Evolutionary conservation across 2,329 filamentous ascomycete genomes (phyloP).

Genomic region (Penicillium decumbens): DNA sequence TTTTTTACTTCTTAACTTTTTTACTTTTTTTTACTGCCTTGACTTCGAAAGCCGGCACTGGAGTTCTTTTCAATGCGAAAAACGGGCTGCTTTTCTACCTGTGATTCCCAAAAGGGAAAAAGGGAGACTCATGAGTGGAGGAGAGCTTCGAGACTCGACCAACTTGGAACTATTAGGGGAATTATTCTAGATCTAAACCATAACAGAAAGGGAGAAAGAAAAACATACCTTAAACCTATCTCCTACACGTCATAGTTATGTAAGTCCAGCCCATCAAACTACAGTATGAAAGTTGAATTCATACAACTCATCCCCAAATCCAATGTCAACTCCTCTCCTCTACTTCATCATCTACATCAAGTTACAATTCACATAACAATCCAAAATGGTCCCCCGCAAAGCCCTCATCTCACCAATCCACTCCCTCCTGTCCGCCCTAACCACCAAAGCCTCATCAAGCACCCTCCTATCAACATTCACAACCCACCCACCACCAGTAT

Average conservation of each 20-base stretch:
- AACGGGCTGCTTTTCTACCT: neutral
- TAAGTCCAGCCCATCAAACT: conserved; percentile 3
- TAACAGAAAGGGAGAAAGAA: neutral
- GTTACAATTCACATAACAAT: too few relatives aligned
- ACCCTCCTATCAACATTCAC: conserved; percentile 36
- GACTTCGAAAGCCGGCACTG: conserved; percentile 4
- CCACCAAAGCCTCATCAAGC: conserved; percentile 11
- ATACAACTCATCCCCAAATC: too few relatives aligned
- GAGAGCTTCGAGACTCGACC: neutral
- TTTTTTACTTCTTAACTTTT: conserved; percentile 9
- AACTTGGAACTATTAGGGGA: neutral
- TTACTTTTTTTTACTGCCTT: conserved; percentile 2
- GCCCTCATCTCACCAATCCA: conserved; percentile 17
- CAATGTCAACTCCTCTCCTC: neutral
- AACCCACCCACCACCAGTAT: conserved; percentile 20
- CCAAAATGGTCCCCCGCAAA: conserved; percentile 12
- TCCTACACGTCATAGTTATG: conserved; percentile 22
- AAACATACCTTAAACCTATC: neutral
- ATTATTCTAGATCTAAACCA: neutral
- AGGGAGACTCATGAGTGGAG: neutral
- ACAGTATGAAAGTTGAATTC: too few relatives aligned
- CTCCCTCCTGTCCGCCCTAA: conserved; percentile 31
- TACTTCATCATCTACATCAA: neutral
- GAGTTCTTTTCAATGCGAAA: conserved; percentile 7
- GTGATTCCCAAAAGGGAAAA: neutral